These are phyloP conservation scores for Fusarium chaquense DNA, from an alignment of 2,329 filamentous ascomycete genomes.

Conservation along the genomic window DNA sequence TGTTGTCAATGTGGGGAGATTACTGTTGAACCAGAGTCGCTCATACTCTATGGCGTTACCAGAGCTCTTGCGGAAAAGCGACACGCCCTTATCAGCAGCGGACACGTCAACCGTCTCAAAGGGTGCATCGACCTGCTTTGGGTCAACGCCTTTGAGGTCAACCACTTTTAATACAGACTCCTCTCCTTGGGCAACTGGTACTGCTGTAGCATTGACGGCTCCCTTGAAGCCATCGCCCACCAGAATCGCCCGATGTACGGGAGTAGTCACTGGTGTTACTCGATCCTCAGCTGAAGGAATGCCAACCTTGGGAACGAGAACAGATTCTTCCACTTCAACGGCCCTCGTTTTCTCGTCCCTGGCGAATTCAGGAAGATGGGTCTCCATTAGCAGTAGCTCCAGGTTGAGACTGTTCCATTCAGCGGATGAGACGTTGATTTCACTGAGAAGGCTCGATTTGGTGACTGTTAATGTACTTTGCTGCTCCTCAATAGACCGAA, in stretches of 20 bases:
- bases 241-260: constrained; percentile 84
- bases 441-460: constrained; percentile 60
- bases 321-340: constrained; percentile 67
- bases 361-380: constrained; percentile 55
- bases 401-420: constrained; percentile 70
- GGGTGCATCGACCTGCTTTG: constrained; percentile 53
- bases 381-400: constrained; percentile 71
- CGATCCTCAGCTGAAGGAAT: constrained; percentile 75
- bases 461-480: constrained; percentile 48
- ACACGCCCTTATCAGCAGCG: constrained; percentile 71
- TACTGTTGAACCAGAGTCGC: constrained; percentile 78
- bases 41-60: constrained; percentile 79
- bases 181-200: constrained; percentile 55
- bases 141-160: constrained; percentile 63
- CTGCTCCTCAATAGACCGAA: constrained; percentile 52
- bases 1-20: constrained; percentile 70
- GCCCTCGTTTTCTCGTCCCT: constrained; percentile 49
- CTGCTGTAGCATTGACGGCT: constrained; percentile 64
- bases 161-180: constrained; percentile 67
- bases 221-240: constrained; percentile 79
- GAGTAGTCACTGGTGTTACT: constrained; percentile 77
- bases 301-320: constrained; percentile 81
- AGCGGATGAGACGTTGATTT: constrained; percentile 73
- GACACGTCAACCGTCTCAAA: constrained; percentile 73
- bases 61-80: constrained; percentile 75